Conservation (phyloP, 176 grass and related monocot genomes). For the Zoysia pacifica region DNA sequence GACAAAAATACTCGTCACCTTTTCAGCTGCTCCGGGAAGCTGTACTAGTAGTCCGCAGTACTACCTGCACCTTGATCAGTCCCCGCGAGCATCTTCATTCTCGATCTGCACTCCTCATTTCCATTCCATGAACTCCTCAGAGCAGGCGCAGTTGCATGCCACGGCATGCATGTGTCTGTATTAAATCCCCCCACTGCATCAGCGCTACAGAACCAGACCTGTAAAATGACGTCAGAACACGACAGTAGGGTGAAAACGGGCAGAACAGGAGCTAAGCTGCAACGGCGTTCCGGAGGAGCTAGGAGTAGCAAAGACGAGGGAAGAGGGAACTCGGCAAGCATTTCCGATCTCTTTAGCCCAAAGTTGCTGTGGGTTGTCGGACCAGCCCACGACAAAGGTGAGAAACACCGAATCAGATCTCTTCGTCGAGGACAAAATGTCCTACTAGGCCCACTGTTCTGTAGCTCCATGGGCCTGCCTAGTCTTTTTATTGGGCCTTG, state of each 20-base stretch:
- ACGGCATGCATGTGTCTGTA: not conserved
- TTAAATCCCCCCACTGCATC: not conserved
- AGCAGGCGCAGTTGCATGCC: not conserved
- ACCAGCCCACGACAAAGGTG: not conserved
- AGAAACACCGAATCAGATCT: not conserved
- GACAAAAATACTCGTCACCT: not conserved
- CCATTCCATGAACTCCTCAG: not conserved
- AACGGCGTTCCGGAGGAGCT: too few relatives aligned
- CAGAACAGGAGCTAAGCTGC: too few relatives aligned
- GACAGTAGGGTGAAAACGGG: not conserved
- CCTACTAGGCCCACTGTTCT: not conserved
- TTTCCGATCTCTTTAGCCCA: not conserved
- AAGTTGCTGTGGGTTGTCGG: not conserved
- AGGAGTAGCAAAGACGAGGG: too few relatives aligned
- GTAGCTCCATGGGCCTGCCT: not conserved
- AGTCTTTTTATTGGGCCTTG: not conserved
- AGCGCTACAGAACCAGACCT: not conserved
- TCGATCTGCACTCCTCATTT: not conserved
- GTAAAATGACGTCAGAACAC: not conserved
- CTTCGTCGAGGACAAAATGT: not conserved
- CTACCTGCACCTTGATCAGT: not conserved
- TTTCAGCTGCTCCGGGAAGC: not conserved
- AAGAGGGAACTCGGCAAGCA: too few relatives aligned
- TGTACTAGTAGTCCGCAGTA: not conserved
- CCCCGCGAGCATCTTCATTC: conserved; percentile 22